Percentiles rank a stretch among this genome's conserved stretches.
phyloP scores from a whole-genome alignment of 768 basidiomycete species.

The Butyriboletus loyo region DNA sequence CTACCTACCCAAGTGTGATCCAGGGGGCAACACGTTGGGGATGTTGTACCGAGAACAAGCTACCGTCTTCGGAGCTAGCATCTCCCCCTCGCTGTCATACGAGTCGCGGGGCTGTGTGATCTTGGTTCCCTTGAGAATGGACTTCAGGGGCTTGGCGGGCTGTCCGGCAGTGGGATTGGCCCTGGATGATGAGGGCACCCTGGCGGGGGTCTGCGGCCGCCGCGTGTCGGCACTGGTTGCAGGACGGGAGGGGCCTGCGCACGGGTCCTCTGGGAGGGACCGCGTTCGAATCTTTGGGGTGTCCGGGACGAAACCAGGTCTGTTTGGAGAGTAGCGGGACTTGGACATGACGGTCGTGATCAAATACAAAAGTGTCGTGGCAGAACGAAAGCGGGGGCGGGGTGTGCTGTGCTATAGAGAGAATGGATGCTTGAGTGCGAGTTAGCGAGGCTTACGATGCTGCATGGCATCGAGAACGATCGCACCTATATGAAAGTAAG shows the following conservation, averaged over 20 bases:
- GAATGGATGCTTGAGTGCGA: background rate
- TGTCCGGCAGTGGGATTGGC: constrained; percentile 21
- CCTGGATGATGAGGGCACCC: constrained; percentile 14
- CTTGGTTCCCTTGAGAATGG: constrained; percentile 30
- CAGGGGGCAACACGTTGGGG: constrained; percentile 19
- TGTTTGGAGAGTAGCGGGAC: constrained; percentile 12
- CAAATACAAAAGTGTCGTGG: constrained; percentile 15
- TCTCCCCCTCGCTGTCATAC: constrained; percentile 32
- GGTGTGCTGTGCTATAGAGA: background rate
- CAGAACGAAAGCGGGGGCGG: constrained; percentile 12
- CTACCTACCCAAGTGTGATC: constrained; percentile 27
- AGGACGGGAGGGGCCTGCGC: constrained; percentile 9
- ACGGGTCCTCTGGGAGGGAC: constrained; percentile 19
- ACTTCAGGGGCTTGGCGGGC: constrained; percentile 24
- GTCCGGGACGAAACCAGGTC: constrained; percentile 13
- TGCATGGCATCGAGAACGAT: background rate
- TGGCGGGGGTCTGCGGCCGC: constrained; percentile 19
- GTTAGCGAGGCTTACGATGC: background rate
- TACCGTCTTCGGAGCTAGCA: constrained; percentile 19
- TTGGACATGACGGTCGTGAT: constrained; percentile 31
- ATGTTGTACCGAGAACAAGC: constrained; percentile 21
- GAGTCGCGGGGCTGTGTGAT: constrained; percentile 15
- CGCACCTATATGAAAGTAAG: constrained; percentile 13
- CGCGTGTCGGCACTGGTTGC: constrained; percentile 14
- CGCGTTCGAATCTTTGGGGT: constrained; percentile 21